Conservation (phyloP, 345 rosid genomes). For the Zanthoxylum bungeanum region DNA sequence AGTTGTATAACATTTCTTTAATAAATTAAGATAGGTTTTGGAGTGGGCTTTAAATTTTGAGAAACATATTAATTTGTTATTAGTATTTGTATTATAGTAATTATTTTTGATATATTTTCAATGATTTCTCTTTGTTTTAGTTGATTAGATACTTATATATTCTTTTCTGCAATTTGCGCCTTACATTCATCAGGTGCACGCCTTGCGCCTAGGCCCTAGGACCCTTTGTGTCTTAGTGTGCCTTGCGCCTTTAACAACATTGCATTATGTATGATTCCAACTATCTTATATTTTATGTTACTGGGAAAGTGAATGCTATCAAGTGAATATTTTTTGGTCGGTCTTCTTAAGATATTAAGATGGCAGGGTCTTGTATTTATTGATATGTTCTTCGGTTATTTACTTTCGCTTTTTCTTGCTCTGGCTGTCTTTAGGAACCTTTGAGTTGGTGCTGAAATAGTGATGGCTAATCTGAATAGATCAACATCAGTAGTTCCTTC, state of each 20-base stretch:
- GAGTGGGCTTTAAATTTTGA: no score
- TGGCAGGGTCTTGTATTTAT: not conserved
- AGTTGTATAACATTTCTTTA: no score
- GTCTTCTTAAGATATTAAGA: not conserved
- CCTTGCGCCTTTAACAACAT: not conserved
- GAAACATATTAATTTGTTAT: no score
- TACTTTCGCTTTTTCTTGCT: not conserved
- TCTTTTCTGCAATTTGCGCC: no score
- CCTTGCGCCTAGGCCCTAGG: no score
- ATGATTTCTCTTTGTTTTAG: no score
- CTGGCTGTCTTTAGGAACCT: conserved; percentile 4
- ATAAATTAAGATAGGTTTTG: no score
- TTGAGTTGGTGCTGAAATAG: conserved; percentile 11
- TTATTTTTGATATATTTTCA: no score
- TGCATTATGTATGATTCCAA: not conserved
- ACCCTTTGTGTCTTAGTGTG: not conserved
- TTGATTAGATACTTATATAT: no score
- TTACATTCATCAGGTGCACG: no score
- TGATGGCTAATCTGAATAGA: conserved; percentile 34
- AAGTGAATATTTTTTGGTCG: not conserved
- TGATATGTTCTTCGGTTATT: not conserved
- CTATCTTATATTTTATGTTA: not conserved
- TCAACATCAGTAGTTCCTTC: conserved; percentile 24
- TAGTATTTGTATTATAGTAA: no score
- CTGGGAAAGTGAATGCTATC: not conserved